Percentiles rank a stretch among this genome's conserved stretches.
phyloP scores from a whole-genome alignment of 208 protist species.

The Wallacemonas sp. region DNA sequence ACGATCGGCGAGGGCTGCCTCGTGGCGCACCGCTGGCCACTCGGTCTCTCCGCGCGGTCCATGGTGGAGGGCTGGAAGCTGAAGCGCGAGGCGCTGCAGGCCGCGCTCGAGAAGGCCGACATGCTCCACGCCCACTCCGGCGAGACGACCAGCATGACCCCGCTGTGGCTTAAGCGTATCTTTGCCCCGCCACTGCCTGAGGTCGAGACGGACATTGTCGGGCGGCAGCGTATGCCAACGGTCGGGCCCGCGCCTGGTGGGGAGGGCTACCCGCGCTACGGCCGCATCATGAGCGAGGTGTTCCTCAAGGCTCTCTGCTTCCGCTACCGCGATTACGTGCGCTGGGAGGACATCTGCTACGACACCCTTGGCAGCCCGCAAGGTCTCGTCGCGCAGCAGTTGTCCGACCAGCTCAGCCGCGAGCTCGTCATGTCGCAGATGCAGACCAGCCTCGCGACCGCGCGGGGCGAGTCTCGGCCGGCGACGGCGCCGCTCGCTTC shows the following conservation, averaged over 20 bases:
- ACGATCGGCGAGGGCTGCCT: constrained; percentile 79
- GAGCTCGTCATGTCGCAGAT: constrained; percentile 6
- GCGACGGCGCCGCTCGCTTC: constrained; percentile 5
- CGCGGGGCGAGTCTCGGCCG: background rate
- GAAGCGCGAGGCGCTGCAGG: constrained; percentile 47
- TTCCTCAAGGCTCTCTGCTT: constrained; percentile 73
- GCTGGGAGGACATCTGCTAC: constrained; percentile 87
- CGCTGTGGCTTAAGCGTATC: constrained; percentile 65
- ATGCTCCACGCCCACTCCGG: constrained; percentile 71
- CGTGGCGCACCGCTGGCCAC: constrained; percentile 82
- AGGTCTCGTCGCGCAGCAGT: background rate
- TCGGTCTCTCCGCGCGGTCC: constrained; percentile 64
- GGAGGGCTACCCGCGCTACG: constrained; percentile 57
- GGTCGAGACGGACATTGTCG: constrained; percentile 63
- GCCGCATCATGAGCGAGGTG: constrained; percentile 56
- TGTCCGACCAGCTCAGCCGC: constrained; percentile 10
- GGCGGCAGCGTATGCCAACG: constrained; percentile 70
- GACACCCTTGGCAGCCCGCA: constrained; percentile 29
- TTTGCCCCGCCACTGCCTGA: constrained; percentile 64
- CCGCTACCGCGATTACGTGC: constrained; percentile 70
- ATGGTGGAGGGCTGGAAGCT: constrained; percentile 91
- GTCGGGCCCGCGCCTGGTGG: constrained; percentile 58
- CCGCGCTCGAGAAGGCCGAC: constrained; percentile 69
- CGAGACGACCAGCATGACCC: constrained; percentile 50
- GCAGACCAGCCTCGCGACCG: background rate